Evolutionary conservation across 2,329 filamentous ascomycete genomes (phyloP), one percentile per base, ranked within the genome.

Genomic region (Colletotrichum orbiculare): DNA sequence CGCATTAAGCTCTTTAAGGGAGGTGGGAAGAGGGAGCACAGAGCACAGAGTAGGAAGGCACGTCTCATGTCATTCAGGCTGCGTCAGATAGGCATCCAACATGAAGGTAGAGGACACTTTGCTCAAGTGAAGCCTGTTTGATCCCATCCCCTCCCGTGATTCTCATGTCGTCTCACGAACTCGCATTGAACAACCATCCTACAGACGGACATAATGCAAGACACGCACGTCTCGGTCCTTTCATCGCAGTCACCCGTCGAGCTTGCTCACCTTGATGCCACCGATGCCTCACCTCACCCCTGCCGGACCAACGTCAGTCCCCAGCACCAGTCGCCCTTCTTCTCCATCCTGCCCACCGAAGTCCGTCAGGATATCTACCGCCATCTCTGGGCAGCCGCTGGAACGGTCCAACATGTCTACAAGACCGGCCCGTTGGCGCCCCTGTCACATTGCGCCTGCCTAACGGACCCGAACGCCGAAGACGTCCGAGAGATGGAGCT

Each of bases 281-380:
- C 49, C 33, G 58, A 53, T 41, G 25, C 25, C 17, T 48, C 57
- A 11, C 37, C 39, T 39, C 39, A 46, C 6, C 11, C 47, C 12
- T 10, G 43, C n/a, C 43, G 10, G 25, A 42, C n/a, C 25, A 37
- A 34, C 9, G 15, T 8, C 1, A 46, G 52, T 13, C 33, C 42
- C 9, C 58, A 65, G 45, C 33, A 17, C 17, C 50, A 61, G 12
- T 65, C 62, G 13, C 41, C 15, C 50, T 65, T 62, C 52, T 65
- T 65, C 47, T 62, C 52, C 46, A 37, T 37, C 15, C 47, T 65
- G 8, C 62, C 62, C 3, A 52, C 62, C 34, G 62, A 65, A 33
- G 57, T 65, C 48, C 62, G 62, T 37, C 62, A 48, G 47, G 48
- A 50, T 42, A 56, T 65, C 12, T 65, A 65, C 17, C 41, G 58